Evolutionary conservation across 805 yeast genomes (phyloP).

Genomic region (Wickerhamomyces rabaulensis): DNA sequence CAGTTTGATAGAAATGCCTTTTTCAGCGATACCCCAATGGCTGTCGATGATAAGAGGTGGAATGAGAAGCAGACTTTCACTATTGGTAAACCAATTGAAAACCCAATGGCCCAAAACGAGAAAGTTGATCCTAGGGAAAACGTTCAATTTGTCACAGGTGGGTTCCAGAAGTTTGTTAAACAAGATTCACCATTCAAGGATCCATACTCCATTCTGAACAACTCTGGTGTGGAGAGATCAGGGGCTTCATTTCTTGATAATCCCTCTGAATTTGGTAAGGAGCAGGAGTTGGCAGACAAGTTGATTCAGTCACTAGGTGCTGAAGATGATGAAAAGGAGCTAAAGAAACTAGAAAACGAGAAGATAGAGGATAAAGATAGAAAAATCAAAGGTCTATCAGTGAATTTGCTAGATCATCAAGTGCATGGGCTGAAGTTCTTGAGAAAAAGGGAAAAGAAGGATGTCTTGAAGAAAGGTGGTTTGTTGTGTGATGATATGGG

Average conservation of each 20-base stretch:
- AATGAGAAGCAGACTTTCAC: neutral
- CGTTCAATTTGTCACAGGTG: conserved; percentile 7
- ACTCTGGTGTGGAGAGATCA: conserved; percentile 9
- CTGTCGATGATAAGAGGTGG: conserved; percentile 21
- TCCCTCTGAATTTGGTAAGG: conserved; percentile 5
- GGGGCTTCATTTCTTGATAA: conserved; percentile 18
- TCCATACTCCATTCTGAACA: conserved; percentile 18
- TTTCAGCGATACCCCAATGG: conserved; percentile 16
- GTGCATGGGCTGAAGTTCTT: conserved; percentile 39
- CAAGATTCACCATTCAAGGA: conserved; percentile 20
- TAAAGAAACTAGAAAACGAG: conserved; percentile 8
- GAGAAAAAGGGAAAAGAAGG: conserved; percentile 29
- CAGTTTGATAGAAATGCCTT: conserved; percentile 10
- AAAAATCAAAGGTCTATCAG: conserved; percentile 32
- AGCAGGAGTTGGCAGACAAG: conserved; percentile 11
- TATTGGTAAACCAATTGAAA: conserved; percentile 6
- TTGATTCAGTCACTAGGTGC: conserved; percentile 11
- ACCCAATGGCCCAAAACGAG: conserved; percentile 6
- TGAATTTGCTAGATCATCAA: conserved; percentile 41
- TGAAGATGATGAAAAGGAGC: conserved; percentile 14
- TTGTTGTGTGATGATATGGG: conserved; percentile 86
- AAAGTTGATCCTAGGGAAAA: conserved; percentile 8
- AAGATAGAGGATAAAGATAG: conserved; percentile 18
- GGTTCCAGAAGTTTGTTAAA: conserved; percentile 15
- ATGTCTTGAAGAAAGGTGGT: conserved; percentile 40